Conservation (phyloP, 129 eudicot species). For the Arctium lappa region DNA sequence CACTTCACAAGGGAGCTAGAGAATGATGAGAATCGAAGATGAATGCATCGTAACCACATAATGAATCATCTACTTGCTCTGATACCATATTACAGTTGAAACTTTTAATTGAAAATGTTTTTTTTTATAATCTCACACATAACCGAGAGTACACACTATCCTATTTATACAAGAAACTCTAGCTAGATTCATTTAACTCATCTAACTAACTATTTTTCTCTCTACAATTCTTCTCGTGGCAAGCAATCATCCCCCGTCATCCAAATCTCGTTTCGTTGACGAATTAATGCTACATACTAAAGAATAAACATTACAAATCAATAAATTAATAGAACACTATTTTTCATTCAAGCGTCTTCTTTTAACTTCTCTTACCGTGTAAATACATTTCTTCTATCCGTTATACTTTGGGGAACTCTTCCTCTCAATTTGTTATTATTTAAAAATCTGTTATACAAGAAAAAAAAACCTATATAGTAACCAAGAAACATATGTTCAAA, state of each 20-base stretch:
- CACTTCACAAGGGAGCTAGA: no score
- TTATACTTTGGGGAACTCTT: constrained; percentile 43
- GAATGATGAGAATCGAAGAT: no score
- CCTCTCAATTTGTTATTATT: constrained; percentile 51
- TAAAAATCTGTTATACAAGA: constrained; percentile 41
- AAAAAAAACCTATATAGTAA: neutral
- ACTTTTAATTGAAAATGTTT: neutral
- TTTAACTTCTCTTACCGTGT: constrained; percentile 36
- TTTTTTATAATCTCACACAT: neutral
- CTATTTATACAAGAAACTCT: neutral
- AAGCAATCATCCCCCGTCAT: constrained; percentile 11
- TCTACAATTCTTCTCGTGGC: neutral
- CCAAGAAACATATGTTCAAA: neutral
- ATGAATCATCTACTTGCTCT: neutral
- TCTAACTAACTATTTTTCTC: neutral
- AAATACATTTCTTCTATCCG: constrained; percentile 26
- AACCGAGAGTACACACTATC: neutral
- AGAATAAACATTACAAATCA: neutral
- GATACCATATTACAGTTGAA: neutral
- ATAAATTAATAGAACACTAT: neutral
- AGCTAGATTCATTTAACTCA: neutral
- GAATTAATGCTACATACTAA: constrained; percentile 11
- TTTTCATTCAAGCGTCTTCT: neutral
- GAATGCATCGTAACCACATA: no score
- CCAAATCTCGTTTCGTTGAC: neutral